These are phyloP conservation scores for Curvularia verruculosa DNA, from an alignment of 2,329 filamentous ascomycete genomes.

Conservation along the genomic window DNA sequence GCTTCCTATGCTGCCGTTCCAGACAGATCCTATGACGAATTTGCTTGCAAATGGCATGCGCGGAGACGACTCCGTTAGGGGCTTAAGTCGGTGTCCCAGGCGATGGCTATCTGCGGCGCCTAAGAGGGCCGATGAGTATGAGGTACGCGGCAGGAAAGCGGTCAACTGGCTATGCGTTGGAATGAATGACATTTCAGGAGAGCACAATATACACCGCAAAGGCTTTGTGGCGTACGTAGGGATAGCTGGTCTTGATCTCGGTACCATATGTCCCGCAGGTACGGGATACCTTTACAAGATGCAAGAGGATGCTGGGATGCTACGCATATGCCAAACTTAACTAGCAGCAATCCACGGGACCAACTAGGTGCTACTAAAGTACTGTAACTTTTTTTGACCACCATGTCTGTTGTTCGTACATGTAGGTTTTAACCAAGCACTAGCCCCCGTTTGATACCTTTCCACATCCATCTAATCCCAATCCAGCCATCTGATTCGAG, in stretches of 20 bases:
- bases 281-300: background rate
- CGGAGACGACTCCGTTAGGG: background rate
- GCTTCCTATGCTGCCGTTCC: background rate
- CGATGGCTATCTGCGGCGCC: background rate
- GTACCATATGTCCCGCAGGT: background rate
- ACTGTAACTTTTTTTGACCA: too few relatives aligned
- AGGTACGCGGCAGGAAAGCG: background rate
- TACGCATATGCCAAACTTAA: too few relatives aligned
- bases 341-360: too few relatives aligned
- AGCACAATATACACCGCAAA: background rate
- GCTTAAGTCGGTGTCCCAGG: background rate
- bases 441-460: too few relatives aligned
- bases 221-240: background rate
- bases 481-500: too few relatives aligned
- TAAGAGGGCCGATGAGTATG: background rate
- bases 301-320: too few relatives aligned
- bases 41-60: background rate
- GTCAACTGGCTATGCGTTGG: background rate
- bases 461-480: too few relatives aligned
- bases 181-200: background rate
- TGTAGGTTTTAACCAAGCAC: too few relatives aligned
- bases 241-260: background rate
- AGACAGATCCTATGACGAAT: background rate
- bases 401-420: too few relatives aligned
- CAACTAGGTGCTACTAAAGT: too few relatives aligned